A percentile compares a stretch with the other conserved stretches of the same genome.
These are phyloP conservation scores for Balansia obtecta DNA, from an alignment of 2,329 filamentous ascomycete species.

Conservation along the genomic window DNA sequence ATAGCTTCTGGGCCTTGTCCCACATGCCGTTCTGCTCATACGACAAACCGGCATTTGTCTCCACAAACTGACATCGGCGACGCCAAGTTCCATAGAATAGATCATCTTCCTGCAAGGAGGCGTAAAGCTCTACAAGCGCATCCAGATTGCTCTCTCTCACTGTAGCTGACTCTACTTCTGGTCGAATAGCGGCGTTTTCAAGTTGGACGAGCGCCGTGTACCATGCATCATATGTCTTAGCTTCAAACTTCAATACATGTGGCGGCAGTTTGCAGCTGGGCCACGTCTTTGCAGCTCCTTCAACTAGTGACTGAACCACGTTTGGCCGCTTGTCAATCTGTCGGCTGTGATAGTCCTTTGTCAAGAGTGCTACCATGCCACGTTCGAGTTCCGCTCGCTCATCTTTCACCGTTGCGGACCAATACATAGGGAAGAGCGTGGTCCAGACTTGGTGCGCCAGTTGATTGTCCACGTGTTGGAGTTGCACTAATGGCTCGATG, in stretches of 20 bases:
- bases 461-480: slow-evolving; percentile 78
- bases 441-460: slow-evolving; percentile 87
- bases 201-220: slow-evolving; percentile 87
- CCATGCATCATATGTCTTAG: slow-evolving; percentile 91
- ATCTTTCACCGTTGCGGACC: slow-evolving; percentile 78
- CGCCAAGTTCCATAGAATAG: slow-evolving; percentile 97
- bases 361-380: slow-evolving; percentile 78
- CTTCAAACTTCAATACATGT: slow-evolving; percentile 90
- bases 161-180: slow-evolving; percentile 69
- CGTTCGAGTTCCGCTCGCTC: slow-evolving; percentile 85
- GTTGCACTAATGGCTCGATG: slow-evolving; percentile 77
- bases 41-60: slow-evolving; percentile 92
- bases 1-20: slow-evolving; percentile 97
- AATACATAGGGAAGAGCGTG: slow-evolving; percentile 81
- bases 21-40: slow-evolving; percentile 99
- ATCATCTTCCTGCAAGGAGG: slow-evolving; percentile 84
- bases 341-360: slow-evolving; percentile 88
- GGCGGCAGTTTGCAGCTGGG: slow-evolving; percentile 88
- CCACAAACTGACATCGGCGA: slow-evolving; percentile 86
- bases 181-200: slow-evolving; percentile 76
- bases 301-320: slow-evolving; percentile 82
- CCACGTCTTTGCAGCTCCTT: slow-evolving; percentile 72
- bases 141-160: slow-evolving; percentile 92
- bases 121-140: slow-evolving; percentile 87
- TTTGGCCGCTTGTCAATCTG: slow-evolving; percentile 94